Evolutionary conservation across 495 filamentous ascomycete species (phyloP).

Genomic region (Lophiotrema nucula): DNA sequence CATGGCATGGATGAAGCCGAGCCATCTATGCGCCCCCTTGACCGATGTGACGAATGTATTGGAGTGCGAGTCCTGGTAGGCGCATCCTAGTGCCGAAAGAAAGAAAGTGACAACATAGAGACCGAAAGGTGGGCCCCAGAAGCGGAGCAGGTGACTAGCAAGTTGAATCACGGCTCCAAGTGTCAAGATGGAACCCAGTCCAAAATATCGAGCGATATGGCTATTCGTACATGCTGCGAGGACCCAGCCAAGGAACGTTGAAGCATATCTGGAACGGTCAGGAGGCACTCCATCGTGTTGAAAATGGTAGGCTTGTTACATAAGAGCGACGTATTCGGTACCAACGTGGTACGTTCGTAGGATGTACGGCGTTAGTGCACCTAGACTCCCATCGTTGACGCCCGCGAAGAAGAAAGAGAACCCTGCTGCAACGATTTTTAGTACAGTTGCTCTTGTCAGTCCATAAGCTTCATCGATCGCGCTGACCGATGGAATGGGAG

Average conservation of each 20-base stretch:
- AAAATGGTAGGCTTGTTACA: slow-evolving; percentile 46
- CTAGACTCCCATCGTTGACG: slow-evolving; percentile 55
- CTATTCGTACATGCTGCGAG: slow-evolving; percentile 50
- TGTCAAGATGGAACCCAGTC: slow-evolving; percentile 50
- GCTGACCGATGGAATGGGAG: too few relatives aligned
- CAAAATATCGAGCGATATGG: slow-evolving; percentile 46
- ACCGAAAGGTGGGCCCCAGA: slow-evolving; percentile 50
- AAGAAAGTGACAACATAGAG: slow-evolving; percentile 52
- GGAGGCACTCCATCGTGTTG: not conserved
- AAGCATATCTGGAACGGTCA: slow-evolving; percentile 9
- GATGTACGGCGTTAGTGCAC: slow-evolving; percentile 57
- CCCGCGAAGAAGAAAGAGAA: slow-evolving; percentile 56
- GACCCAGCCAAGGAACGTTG: slow-evolving; percentile 47
- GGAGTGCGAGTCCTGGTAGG: slow-evolving; percentile 54
- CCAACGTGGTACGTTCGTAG: slow-evolving; percentile 48
- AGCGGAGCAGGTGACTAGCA: slow-evolving; percentile 48
- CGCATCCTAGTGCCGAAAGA: slow-evolving; percentile 51
- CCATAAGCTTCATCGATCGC: not conserved
- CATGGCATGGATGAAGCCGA: slow-evolving; percentile 57
- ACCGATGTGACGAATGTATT: slow-evolving; percentile 51
- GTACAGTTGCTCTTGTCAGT: not conserved
- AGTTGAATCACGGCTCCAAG: slow-evolving; percentile 51
- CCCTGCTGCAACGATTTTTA: slow-evolving; percentile 49
- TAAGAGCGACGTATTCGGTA: slow-evolving; percentile 50
- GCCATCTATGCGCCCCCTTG: slow-evolving; percentile 52